Evolutionary conservation across 176 grass and related monocot genomes (phyloP).

Genomic region (Elymus sibiricus): DNA sequence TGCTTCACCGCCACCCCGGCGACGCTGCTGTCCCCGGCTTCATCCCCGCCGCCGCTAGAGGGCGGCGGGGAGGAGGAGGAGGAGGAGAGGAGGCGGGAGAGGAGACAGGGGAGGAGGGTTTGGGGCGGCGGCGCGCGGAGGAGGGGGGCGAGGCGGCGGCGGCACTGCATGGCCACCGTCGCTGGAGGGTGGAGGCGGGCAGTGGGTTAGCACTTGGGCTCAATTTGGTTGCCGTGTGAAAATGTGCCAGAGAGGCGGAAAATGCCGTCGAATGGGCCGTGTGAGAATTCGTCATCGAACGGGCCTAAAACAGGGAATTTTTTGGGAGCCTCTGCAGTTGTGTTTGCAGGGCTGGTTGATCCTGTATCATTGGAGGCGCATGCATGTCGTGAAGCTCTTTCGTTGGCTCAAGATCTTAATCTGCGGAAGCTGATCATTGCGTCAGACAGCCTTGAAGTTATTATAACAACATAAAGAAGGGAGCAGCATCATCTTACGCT

Average conservation of each 20-base stretch:
- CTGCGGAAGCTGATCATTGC: no score
- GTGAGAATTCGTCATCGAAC: no score
- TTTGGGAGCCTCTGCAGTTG: no score
- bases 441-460: no score
- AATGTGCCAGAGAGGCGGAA: no score
- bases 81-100: slow-evolving; percentile 24
- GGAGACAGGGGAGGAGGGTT: slow-evolving; percentile 14
- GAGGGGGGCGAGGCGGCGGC: slow-evolving; percentile 17
- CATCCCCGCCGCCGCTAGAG: neutral
- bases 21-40: neutral
- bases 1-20: slow-evolving; percentile 70
- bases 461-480: no score
- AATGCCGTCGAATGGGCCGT: neutral
- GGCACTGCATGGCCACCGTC: slow-evolving; percentile 33
- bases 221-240: neutral
- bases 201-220: slow-evolving; percentile 5
- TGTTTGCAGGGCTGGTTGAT: no score
- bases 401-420: no score
- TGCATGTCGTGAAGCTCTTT: no score
- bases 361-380: no score
- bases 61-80: slow-evolving; percentile 15
- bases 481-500: no score
- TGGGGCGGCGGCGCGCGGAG: slow-evolving; percentile 24
- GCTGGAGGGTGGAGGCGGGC: neutral
- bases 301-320: no score